phyloP scores from a whole-genome alignment of 345 rosid species.

The Limnanthes douglasii region DNA sequence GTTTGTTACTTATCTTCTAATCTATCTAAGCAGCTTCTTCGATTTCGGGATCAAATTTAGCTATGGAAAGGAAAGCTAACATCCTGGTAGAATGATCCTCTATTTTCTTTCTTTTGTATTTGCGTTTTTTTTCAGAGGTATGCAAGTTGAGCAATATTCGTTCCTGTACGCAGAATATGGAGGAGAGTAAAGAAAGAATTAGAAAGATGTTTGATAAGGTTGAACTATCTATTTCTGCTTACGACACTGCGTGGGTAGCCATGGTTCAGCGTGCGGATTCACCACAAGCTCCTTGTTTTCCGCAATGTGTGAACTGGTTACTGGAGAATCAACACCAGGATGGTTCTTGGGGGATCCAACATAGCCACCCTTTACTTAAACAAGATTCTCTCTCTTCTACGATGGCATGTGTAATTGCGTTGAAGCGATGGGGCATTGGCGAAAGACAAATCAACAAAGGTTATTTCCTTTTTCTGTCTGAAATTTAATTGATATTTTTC shows the following conservation, averaged over 20 bases:
- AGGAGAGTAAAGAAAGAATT: conserved; percentile 32
- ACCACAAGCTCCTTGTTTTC: conserved; percentile 41
- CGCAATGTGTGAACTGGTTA: conserved; percentile 55
- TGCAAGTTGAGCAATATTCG: not conserved
- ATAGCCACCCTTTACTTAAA: conserved; percentile 19
- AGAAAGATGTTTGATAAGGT: conserved; percentile 44
- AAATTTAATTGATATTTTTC: conserved; percentile 1
- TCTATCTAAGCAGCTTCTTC: no score
- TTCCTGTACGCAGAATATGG: conserved; percentile 18
- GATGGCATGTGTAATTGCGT: conserved; percentile 63
- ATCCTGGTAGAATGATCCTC: conserved; percentile 20
- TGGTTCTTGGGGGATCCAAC: conserved; percentile 75
- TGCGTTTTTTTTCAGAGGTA: conserved; percentile 1
- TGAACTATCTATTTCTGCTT: conserved; percentile 57
- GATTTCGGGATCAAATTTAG: no score
- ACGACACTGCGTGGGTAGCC: conserved; percentile 92
- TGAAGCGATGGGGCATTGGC: conserved; percentile 63
- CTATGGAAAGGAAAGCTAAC: no score
- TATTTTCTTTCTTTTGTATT: not conserved
- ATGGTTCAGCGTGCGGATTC: conserved; percentile 62
- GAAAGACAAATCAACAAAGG: conserved; percentile 56
- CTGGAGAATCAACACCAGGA: conserved; percentile 55
- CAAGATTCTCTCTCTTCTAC: conserved; percentile 66
- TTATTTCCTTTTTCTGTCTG: conserved; percentile 4
- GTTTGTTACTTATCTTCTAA: no score